A percentile compares a stretch with the other conserved stretches of the same genome.
phyloP scores from a whole-genome alignment of 495 filamentous ascomycete species.

The Hyaloscypha bicolor region DNA sequence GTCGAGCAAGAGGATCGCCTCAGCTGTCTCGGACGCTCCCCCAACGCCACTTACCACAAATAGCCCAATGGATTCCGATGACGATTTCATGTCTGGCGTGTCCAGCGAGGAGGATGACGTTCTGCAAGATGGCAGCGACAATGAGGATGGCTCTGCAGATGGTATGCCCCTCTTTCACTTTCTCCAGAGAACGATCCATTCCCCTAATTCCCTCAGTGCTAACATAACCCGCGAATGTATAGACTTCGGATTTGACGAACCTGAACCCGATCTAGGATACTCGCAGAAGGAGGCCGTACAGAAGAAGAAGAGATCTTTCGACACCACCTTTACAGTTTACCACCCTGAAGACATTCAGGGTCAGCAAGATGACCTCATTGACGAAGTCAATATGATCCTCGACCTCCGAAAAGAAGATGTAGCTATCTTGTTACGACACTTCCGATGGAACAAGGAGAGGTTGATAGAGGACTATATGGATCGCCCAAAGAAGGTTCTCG shows the following conservation, averaged over 20 bases:
- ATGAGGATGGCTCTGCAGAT: conserved; percentile 70
- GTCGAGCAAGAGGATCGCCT: conserved; percentile 53
- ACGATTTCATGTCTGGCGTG: conserved; percentile 83
- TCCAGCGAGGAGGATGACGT: conserved; percentile 76
- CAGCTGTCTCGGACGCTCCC: conserved; percentile 43
- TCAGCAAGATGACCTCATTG: conserved; percentile 81
- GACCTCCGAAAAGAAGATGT: conserved; percentile 83
- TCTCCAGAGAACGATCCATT: not conserved
- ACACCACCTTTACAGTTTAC: conserved; percentile 82
- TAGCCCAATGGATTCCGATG: conserved; percentile 90
- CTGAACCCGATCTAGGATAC: conserved; percentile 74
- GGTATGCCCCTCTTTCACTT: conserved; percentile 54
- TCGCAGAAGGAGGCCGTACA: conserved; percentile 74
- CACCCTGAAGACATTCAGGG: conserved; percentile 76
- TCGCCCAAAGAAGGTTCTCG: conserved; percentile 70
- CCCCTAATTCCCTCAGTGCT: conserved; percentile 4
- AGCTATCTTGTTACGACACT: conserved; percentile 85
- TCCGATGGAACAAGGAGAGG: conserved; percentile 93
- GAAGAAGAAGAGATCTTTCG: conserved; percentile 72
- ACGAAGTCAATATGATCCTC: conserved; percentile 86
- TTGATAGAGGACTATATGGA: conserved; percentile 97
- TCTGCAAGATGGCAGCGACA: conserved; percentile 75
- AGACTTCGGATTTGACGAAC: conserved; percentile 57
- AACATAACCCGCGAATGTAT: not conserved
- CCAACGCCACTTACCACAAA: conserved; percentile 66